A percentile compares a stretch with the other conserved stretches of the same genome.
Conservation (phyloP, 805 yeast genomes). For the Saturnispora hagleri region DNA sequence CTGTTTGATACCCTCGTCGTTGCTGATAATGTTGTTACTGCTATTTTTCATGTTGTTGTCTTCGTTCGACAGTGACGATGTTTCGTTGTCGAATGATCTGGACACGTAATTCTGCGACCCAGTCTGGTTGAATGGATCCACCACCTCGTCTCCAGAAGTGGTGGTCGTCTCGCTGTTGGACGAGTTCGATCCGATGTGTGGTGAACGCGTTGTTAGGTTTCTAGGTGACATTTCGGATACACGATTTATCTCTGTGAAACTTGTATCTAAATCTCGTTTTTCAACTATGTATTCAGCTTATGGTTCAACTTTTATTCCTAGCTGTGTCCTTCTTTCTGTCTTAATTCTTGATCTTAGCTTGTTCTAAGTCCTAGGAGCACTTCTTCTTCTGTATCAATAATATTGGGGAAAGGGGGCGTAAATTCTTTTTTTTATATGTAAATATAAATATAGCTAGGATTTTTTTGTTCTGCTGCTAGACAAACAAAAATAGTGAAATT, state of each 20-base stretch:
- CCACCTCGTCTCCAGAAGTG: slow-evolving; percentile 10
- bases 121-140: slow-evolving; percentile 20
- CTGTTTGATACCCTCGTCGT: slow-evolving; percentile 15
- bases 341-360: not conserved
- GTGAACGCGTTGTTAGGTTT: slow-evolving; percentile 28
- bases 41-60: slow-evolving; percentile 11
- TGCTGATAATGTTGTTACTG: slow-evolving; percentile 7
- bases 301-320: not conserved
- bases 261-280: not conserved
- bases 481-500: too few relatives aligned
- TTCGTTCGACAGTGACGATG: slow-evolving; percentile 4
- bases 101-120: slow-evolving; percentile 19
- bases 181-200: slow-evolving; percentile 23
- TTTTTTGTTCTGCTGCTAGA: not conserved
- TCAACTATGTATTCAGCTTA: not conserved
- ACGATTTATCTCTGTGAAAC: not conserved
- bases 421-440: not conserved
- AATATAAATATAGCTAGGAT: not conserved
- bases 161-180: slow-evolving; percentile 16
- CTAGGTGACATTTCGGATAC: slow-evolving; percentile 24
- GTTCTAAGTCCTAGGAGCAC: not conserved
- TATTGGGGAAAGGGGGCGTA: not conserved
- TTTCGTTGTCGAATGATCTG: slow-evolving; percentile 19
- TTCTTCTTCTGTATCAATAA: not conserved
- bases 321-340: not conserved